Conservation (phyloP, 768 basidiomycete species). For the Phanerochaete carnosa region DNA sequence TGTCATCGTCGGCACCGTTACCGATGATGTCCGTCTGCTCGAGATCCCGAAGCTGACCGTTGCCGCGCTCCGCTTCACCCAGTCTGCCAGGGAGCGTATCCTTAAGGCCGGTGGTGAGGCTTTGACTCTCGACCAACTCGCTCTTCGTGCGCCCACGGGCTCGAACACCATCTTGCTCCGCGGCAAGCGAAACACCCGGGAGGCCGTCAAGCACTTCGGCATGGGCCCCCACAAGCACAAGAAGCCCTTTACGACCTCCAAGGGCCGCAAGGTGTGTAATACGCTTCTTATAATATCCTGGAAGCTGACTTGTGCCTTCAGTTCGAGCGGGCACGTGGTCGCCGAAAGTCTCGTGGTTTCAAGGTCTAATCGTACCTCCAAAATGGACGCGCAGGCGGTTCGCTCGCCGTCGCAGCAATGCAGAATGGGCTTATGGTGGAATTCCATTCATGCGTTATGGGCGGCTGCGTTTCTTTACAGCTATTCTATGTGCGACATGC, state of each 20-base stretch:
- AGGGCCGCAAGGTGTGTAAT: slow-evolving; percentile 82
- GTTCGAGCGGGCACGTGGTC: slow-evolving; percentile 98
- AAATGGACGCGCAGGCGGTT: slow-evolving; percentile 31
- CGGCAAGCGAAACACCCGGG: slow-evolving; percentile 89
- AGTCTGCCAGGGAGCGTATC: slow-evolving; percentile 91
- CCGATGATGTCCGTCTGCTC: slow-evolving; percentile 88
- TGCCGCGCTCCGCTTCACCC: slow-evolving; percentile 94
- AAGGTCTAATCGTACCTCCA: slow-evolving; percentile 66
- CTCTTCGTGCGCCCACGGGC: slow-evolving; percentile 90
- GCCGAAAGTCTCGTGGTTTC: slow-evolving; percentile 97
- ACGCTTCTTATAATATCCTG: background rate
- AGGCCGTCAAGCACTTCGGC: slow-evolving; percentile 97
- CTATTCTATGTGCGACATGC: slow-evolving; percentile 13
- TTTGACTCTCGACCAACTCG: slow-evolving; percentile 95
- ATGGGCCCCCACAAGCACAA: slow-evolving; percentile 99
- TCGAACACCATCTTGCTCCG: slow-evolving; percentile 92
- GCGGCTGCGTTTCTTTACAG: slow-evolving; percentile 14
- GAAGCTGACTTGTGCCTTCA: slow-evolving; percentile 20
- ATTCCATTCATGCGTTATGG: slow-evolving; percentile 30
- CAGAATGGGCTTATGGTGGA: slow-evolving; percentile 19
- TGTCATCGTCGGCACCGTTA: slow-evolving; percentile 88
- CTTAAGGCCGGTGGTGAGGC: slow-evolving; percentile 93
- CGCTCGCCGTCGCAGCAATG: slow-evolving; percentile 10
- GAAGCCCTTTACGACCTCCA: slow-evolving; percentile 93
- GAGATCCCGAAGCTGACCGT: slow-evolving; percentile 88